A percentile compares a stretch with the other conserved stretches of the same genome.
Conservation (phyloP, 331 rosid genomes). For the Arachis monticola region DNA sequence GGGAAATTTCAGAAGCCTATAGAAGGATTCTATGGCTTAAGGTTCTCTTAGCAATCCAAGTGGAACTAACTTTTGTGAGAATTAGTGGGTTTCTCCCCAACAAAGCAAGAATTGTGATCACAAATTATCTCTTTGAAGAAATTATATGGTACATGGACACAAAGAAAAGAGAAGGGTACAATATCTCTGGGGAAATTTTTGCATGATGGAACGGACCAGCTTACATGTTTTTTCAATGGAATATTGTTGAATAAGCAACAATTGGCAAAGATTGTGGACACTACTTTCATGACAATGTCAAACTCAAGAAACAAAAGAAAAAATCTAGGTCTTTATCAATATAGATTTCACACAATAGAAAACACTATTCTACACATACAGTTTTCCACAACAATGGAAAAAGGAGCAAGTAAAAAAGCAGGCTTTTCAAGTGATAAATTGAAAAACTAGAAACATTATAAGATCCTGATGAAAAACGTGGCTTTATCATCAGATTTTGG, state of each 20-base stretch:
- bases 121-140: neutral
- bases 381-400: neutral
- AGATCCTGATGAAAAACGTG: conserved; percentile 3
- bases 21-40: neutral
- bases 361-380: neutral
- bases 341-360: conserved; percentile 6
- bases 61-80: neutral
- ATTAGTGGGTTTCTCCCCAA: neutral
- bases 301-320: neutral
- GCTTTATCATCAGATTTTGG: neutral
- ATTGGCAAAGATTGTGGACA: neutral
- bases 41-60: neutral
- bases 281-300: conserved; percentile 16
- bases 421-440: conserved; percentile 15
- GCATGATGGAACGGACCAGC: neutral
- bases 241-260: conserved; percentile 5
- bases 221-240: conserved; percentile 8
- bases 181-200: neutral
- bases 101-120: neutral
- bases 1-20: neutral
- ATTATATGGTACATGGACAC: neutral
- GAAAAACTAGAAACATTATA: conserved; percentile 6
- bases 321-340: neutral
- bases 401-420: neutral
- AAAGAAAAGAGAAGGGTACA: neutral